Evolutionary conservation across 1,284 basidiomycete species (phyloP), one percentile per base, ranked within the genome.

Genomic region (Xerocomus amazonicus): DNA sequence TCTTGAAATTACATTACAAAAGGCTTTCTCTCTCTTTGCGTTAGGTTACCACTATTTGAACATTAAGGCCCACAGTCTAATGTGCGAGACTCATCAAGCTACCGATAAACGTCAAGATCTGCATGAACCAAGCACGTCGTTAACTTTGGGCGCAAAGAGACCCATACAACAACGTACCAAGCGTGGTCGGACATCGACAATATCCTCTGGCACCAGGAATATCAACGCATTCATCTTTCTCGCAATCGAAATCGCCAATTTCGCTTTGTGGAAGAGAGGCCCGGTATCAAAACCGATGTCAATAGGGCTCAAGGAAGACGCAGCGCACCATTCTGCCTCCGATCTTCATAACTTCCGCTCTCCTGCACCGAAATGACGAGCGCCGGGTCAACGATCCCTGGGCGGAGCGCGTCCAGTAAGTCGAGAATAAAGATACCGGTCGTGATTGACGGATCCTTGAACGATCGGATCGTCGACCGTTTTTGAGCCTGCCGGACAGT

Each of bases 161-260:
- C 14, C 14, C 16, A 14, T 32, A 29, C 23, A 36, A 29, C 23
- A 36, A 76, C 82, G 50, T 63, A 93, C 91, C 67, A 94, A 75
- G 56, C 89, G 82, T 31, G 90, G 81, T 46, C 92, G 82, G 53
- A 94, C 79, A 66, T 94, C 92, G 33, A 94, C 90, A 60, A 94
- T 92, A 71, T 94, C 95, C 70, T 99, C 97, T 1, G 96, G 94
- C 0, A 99, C 97, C 53, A 99, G 75, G 80, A 98, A 98, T 64
- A 99, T 98, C 61, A 98, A 73, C 4, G 93, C 92, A 48, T 94
- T 92, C 83, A 97, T 84, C 81, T 99, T 99, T 66, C 96, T 81
- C 19, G 96, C 95, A 61, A 99, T 97, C 6, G 92, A 96, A 62
- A 99, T 99, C 14, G 94, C 97, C 55, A 99, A 71, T 80, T 97